Evolutionary conservation across 352 stramenopile genomes (phyloP).

Genomic region (Phytopythium chamaehyphon): DNA sequence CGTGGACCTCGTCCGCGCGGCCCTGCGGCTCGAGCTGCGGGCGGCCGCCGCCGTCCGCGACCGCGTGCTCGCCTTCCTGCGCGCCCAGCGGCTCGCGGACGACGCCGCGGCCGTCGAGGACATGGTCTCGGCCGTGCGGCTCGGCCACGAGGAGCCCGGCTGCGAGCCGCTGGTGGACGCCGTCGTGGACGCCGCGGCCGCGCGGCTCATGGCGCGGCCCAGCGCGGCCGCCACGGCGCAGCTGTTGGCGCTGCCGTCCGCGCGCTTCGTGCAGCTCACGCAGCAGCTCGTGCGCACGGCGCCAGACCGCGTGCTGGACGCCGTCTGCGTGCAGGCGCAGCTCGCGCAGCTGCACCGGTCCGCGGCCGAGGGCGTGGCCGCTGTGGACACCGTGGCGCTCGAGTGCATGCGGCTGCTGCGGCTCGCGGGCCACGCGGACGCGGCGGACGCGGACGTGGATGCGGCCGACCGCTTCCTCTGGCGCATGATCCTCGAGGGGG

Average conservation of each 20-base stretch:
- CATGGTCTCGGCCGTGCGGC: conserved; percentile 15
- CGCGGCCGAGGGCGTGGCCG: conserved; percentile 8
- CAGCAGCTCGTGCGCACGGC: conserved; percentile 22
- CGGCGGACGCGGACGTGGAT: neutral
- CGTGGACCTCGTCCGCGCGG: conserved; percentile 14
- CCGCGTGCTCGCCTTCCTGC: conserved; percentile 24
- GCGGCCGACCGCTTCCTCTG: neutral
- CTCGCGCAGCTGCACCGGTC: conserved; percentile 34
- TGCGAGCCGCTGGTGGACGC: conserved; percentile 20
- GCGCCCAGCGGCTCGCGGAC: conserved; percentile 12
- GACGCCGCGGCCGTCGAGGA: neutral
- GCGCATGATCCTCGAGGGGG: neutral
- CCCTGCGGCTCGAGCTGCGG: conserved; percentile 42
- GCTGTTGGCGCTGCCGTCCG: conserved; percentile 30
- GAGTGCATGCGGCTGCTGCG: conserved; percentile 29
- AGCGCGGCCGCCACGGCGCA: conserved; percentile 17
- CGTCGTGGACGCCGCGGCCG: conserved; percentile 21
- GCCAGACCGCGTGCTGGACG: conserved; percentile 13
- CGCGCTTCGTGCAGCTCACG: conserved; percentile 33
- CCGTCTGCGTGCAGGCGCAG: conserved; percentile 37
- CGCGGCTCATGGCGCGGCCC: conserved; percentile 4
- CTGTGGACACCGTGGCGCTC: conserved; percentile 12
- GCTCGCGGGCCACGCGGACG: neutral
- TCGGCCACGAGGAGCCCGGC: conserved; percentile 16
- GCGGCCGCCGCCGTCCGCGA: conserved; percentile 17